Base-by-base conservation (phyloP, 2,329 filamentous ascomycete species). In the Graphilbum sp. region DNA sequence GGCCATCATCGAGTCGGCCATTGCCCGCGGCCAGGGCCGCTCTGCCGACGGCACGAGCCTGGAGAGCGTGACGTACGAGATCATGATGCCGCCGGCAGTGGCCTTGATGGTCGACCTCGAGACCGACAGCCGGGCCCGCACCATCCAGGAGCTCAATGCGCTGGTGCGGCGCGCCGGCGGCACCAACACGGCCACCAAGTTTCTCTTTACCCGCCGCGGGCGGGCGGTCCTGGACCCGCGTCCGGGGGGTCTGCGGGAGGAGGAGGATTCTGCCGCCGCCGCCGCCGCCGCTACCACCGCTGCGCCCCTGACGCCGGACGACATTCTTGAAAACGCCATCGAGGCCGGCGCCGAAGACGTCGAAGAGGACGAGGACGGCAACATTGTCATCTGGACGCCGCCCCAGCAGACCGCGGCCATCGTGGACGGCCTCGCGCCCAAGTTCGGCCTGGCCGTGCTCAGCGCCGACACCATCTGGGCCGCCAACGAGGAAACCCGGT, bases 1-100 rank as follows among this genome's bases (percentile, higher is more conserved):
- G 59, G 64, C 74, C 17, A 68, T 74, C 2, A 93, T 50, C 48
- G 87, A 96, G 56, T 67, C 68, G 13, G 86, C 90, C 38, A 78
- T 98, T 46, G 82, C 85, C 13, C 77, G 86, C 34, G 90, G 90
- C 2, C 87, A 95, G 54, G 88, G 90, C 32, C 71, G 79, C 45
- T 87, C 86, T 19, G 60, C 75, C 2, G 71, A 70, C 5, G 90
- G 90, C 38, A 70, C 72, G 15, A 67, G 74, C 13, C 72, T 96
- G n/a, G 87, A 95, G 53, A 64, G 62, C 25, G 57, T 90, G 37
- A 80, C 75, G 1, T 67, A 93, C 37, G 88, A 96, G 62, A 77
- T 76, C 20, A 80, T 95, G 47, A 61, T 92, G 43, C 81, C 83
- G 2, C 72, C 78, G 3, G 75, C 79, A 24, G 70, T 86, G 2